phyloP scores from a whole-genome alignment of 169 alveolate species.

The Perkinsus olseni region DNA sequence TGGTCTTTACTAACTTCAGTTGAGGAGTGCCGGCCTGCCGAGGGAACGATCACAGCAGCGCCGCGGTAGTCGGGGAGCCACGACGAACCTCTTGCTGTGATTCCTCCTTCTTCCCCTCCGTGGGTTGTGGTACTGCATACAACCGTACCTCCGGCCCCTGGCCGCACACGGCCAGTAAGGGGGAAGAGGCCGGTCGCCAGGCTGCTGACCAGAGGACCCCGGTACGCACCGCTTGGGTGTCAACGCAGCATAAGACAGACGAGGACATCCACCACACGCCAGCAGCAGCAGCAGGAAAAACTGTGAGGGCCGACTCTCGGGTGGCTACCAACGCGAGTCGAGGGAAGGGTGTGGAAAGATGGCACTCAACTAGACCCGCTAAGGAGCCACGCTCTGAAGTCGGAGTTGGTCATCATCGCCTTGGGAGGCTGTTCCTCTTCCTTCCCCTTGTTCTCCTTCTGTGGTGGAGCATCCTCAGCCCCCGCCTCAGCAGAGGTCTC shows the following conservation, averaged over 20 bases:
- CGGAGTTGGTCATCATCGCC: not conserved
- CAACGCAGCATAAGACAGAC: not conserved
- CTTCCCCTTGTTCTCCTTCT: no score
- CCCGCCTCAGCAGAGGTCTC: not conserved
- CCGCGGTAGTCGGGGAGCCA: no score
- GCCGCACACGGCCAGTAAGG: not conserved
- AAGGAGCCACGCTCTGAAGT: not conserved
- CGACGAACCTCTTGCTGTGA: not conserved
- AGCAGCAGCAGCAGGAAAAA: no score
- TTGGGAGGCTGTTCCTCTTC: not conserved
- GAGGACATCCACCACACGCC: not conserved
- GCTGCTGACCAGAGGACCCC: not conserved
- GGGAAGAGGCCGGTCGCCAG: not conserved
- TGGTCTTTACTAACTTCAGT: not conserved
- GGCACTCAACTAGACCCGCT: not conserved
- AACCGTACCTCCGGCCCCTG: not conserved
- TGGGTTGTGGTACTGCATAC: not conserved
- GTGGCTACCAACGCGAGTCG: no score
- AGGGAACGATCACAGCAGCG: no score
- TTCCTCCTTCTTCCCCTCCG: not conserved
- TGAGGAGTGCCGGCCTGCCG: not conserved
- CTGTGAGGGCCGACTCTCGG: no score
- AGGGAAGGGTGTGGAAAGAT: not conserved
- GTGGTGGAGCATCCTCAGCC: not conserved
- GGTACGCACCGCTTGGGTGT: not conserved